A percentile compares a stretch with the other conserved stretches of the same genome.
phyloP scores from a whole-genome alignment of 225 moss, liverwort and hornwort genomes.

The Neckera pumila region DNA sequence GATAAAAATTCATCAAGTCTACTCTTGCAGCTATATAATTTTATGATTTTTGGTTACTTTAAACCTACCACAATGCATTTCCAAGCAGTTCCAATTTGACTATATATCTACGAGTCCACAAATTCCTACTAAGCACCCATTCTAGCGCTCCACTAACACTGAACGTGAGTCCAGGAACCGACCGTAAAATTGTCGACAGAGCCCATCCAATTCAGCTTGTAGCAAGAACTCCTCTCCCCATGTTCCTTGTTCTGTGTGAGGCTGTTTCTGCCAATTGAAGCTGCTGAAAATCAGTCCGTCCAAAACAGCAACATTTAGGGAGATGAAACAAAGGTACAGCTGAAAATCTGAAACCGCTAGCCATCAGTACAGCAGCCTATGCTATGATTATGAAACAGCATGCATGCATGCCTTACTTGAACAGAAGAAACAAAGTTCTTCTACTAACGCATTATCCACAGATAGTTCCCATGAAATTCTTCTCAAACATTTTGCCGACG shows the following conservation, averaged over 20 bases:
- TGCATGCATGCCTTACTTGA: constrained; percentile 55
- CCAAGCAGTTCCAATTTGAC: constrained; percentile 53
- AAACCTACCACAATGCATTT: constrained; percentile 57
- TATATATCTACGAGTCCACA: constrained; percentile 43
- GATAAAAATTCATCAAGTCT: background rate
- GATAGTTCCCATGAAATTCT: constrained; percentile 13
- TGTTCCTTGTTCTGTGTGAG: constrained; percentile 62
- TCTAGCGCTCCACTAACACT: constrained; percentile 89
- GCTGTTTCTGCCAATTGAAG: constrained; percentile 66
- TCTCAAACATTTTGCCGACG: constrained; percentile 80
- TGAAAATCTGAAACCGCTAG: constrained; percentile 38
- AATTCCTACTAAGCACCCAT: constrained; percentile 74
- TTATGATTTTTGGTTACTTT: constrained; percentile 17
- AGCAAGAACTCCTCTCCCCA: constrained; percentile 60
- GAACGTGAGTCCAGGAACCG: constrained; percentile 99
- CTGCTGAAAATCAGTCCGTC: constrained; percentile 79
- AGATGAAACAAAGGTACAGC: constrained; percentile 63
- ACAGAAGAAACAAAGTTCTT: constrained; percentile 34
- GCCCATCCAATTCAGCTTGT: constrained; percentile 33
- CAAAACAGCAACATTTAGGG: constrained; percentile 76
- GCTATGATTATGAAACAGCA: constrained; percentile 42
- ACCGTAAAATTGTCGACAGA: constrained; percentile 79
- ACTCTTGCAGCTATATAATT: constrained; percentile 15
- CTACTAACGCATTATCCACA: constrained; percentile 41
- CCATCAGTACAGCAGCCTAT: constrained; percentile 58